Percentiles rank a stretch among this genome's conserved stretches.
Evolutionary conservation across 2,329 filamentous ascomycete genomes (phyloP).

Genomic region (Tolypocladium nubicola): DNA sequence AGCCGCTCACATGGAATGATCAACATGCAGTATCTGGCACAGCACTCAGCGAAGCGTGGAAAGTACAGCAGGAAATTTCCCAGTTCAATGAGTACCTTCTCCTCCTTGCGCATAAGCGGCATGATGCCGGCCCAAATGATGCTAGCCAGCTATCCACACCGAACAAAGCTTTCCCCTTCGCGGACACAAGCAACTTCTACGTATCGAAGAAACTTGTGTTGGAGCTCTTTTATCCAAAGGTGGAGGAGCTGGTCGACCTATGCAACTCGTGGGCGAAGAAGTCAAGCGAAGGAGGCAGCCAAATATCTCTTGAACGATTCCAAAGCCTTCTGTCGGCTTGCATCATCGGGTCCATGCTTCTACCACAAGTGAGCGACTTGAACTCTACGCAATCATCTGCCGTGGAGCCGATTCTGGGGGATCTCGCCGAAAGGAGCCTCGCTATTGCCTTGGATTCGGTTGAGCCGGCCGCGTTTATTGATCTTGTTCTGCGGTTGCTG

Average conservation of each 20-base stretch:
- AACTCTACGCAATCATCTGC: slow-evolving; percentile 38
- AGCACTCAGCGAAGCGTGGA: slow-evolving; percentile 36
- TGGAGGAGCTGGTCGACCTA: slow-evolving; percentile 36
- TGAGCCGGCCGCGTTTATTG: slow-evolving; percentile 34
- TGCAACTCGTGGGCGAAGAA: slow-evolving; percentile 36
- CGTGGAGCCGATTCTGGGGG: slow-evolving; percentile 32
- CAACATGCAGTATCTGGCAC: slow-evolving; percentile 33
- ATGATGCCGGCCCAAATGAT: neutral
- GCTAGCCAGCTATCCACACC: slow-evolving; percentile 2
- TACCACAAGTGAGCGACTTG: slow-evolving; percentile 35
- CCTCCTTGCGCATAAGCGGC: slow-evolving; percentile 28
- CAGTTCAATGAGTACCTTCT: slow-evolving; percentile 43
- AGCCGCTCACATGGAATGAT: slow-evolving; percentile 17
- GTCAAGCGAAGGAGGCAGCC: slow-evolving; percentile 32
- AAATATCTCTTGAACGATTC: slow-evolving; percentile 41
- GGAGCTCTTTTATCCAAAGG: slow-evolving; percentile 42
- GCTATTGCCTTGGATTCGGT: slow-evolving; percentile 28
- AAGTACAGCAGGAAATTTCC: slow-evolving; percentile 29
- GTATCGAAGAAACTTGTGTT: slow-evolving; percentile 39
- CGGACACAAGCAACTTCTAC: slow-evolving; percentile 22
- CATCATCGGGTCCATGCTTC: slow-evolving; percentile 31
- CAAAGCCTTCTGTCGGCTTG: slow-evolving; percentile 41
- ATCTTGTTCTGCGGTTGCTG: slow-evolving; percentile 33
- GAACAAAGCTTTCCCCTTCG: slow-evolving; percentile 8
- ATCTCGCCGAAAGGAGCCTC: slow-evolving; percentile 29